A percentile compares a stretch with the other conserved stretches of the same genome.
These are phyloP conservation scores for Kandelia obovata DNA, from an alignment of 345 rosid genomes.

Conservation along the genomic window DNA sequence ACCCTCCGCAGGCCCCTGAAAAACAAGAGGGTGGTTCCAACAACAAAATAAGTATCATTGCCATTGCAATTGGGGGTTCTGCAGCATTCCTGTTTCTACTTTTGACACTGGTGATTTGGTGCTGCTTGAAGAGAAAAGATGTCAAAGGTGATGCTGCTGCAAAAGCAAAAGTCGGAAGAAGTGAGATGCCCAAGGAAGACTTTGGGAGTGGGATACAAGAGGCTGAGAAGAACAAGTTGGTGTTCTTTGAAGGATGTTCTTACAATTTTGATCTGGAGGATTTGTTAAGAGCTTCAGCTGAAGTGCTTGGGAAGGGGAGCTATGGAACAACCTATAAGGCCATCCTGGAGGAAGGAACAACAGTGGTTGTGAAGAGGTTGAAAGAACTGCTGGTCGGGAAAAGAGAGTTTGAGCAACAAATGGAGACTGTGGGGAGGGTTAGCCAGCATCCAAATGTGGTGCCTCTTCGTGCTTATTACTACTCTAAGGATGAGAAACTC, in stretches of 20 bases:
- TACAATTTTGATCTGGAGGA: constrained; percentile 85
- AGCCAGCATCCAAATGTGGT: constrained; percentile 67
- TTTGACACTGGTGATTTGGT: constrained; percentile 33
- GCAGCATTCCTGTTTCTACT: constrained; percentile 44
- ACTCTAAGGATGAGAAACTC: constrained; percentile 90
- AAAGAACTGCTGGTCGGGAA: constrained; percentile 74
- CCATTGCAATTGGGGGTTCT: constrained; percentile 63
- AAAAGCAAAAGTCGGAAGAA: constrained; percentile 52
- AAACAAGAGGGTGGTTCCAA: constrained; percentile 25
- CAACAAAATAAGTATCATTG: constrained; percentile 56
- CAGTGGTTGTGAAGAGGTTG: constrained; percentile 83
- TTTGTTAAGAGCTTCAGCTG: constrained; percentile 90
- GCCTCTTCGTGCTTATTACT: constrained; percentile 92
- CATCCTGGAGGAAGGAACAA: constrained; percentile 79
- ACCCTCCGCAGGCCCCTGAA: constrained; percentile 25
- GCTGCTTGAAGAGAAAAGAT: constrained; percentile 54
- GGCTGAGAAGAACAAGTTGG: constrained; percentile 93
- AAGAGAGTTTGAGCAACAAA: constrained; percentile 89
- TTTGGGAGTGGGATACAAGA: constrained; percentile 94
- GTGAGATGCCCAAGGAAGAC: constrained; percentile 65
- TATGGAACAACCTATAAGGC: constrained; percentile 94
- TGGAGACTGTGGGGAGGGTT: constrained; percentile 73
- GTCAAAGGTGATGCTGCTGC: constrained; percentile 28
- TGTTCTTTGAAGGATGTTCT: constrained; percentile 81
- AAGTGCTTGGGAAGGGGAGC: constrained; percentile 93